Conservation (phyloP, 495 filamentous ascomycete species). For the Lepidopterella palustris region DNA sequence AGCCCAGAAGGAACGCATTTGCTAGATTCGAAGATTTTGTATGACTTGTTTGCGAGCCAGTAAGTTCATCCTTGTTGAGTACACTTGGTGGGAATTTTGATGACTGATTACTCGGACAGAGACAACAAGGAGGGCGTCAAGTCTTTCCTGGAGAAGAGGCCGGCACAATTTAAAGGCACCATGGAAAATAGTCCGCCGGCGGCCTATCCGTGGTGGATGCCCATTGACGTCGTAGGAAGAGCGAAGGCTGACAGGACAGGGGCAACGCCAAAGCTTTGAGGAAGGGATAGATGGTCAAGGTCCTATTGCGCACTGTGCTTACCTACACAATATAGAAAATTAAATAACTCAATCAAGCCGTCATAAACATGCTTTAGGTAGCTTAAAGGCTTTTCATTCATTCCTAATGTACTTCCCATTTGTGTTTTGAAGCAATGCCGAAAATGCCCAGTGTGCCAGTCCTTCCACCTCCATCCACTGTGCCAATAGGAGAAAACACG, state of each 20-base stretch:
- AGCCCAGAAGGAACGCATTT: constrained; percentile 53
- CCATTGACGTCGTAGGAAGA: constrained; percentile 28
- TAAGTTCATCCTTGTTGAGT: constrained; percentile 17
- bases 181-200: constrained; percentile 42
- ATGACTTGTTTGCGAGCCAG: constrained; percentile 45
- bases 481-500: constrained; percentile 24
- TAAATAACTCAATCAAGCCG: neutral
- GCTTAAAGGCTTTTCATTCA: constrained; percentile 27
- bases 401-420: constrained; percentile 26
- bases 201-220: constrained; percentile 47
- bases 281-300: neutral
- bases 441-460: constrained; percentile 16
- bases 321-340: neutral
- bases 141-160: constrained; percentile 39
- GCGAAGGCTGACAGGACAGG: constrained; percentile 22
- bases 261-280: constrained; percentile 33
- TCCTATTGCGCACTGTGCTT: neutral
- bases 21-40: constrained; percentile 51
- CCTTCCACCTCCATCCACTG: constrained; percentile 21
- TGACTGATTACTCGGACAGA: constrained; percentile 8
- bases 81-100: neutral
- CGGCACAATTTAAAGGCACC: constrained; percentile 47
- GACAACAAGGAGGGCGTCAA: constrained; percentile 40
- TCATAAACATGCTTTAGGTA: neutral
- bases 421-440: constrained; percentile 26